phyloP scores from a whole-genome alignment of 768 basidiomycete species.

The Amanita thiersii region DNA sequence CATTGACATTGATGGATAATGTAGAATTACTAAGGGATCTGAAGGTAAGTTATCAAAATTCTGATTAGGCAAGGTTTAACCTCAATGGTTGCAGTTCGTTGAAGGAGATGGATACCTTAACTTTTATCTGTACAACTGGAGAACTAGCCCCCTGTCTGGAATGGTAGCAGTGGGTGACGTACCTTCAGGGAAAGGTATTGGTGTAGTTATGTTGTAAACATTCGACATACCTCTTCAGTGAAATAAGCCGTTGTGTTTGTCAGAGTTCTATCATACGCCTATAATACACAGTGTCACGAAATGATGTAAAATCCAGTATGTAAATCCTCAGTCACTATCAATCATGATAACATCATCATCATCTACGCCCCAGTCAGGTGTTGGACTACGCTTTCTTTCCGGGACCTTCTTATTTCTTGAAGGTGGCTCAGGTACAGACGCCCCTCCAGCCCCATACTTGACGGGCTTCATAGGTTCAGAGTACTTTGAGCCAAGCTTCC shows the following conservation, averaged over 20 bases:
- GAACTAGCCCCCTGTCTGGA: conserved; percentile 74
- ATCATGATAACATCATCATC: conserved; percentile 80
- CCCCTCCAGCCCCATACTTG: conserved; percentile 41
- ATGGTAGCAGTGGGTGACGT: conserved; percentile 40
- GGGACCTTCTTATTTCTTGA: conserved; percentile 29
- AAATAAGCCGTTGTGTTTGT: conserved; percentile 9
- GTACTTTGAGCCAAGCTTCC: conserved; percentile 36
- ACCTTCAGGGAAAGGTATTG: conserved; percentile 73
- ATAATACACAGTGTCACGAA: conserved; percentile 9
- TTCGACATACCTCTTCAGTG: conserved; percentile 1
- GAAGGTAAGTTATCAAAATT: conserved; percentile 43
- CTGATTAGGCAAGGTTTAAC: background rate
- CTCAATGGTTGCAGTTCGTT: conserved; percentile 60
- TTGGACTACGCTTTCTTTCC: conserved; percentile 47
- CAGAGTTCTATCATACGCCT: conserved; percentile 6
- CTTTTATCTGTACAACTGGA: conserved; percentile 95
- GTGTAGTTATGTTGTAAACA: conserved; percentile 85
- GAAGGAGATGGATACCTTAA: conserved; percentile 86
- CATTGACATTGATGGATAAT: conserved; percentile 93
- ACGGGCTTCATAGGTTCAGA: conserved; percentile 32
- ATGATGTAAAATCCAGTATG: conserved; percentile 1
- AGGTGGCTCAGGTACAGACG: conserved; percentile 36
- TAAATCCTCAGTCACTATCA: conserved; percentile 59
- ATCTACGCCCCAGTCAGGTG: conserved; percentile 81
- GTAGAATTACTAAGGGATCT: conserved; percentile 71